phyloP scores from a whole-genome alignment of 371 early-diverging fungal species.

The Chytridiales sp. region DNA sequence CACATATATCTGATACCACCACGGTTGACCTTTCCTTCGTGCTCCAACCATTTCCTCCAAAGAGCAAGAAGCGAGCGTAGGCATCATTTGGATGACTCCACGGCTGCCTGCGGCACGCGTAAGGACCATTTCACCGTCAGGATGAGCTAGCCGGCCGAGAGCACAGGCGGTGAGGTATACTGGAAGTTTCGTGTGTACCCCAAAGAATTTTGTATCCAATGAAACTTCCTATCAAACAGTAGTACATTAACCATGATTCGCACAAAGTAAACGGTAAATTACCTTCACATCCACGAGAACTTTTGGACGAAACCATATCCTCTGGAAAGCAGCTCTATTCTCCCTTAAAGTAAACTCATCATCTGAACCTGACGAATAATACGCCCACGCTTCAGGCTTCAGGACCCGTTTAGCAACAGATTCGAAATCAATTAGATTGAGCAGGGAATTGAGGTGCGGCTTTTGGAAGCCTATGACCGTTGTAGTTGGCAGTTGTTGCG shows the following conservation, averaged over 20 bases:
- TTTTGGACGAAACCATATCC: conserved; percentile 60
- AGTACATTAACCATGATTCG: too few relatives aligned
- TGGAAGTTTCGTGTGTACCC: too few relatives aligned
- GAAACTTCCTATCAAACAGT: too few relatives aligned
- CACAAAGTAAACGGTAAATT: background rate
- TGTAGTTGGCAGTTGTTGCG: too few relatives aligned
- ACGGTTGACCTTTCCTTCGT: conserved; percentile 42
- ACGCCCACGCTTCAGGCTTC: conserved; percentile 73
- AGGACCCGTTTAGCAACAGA: conserved; percentile 61
- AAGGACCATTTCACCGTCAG: conserved; percentile 71
- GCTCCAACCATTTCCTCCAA: conserved; percentile 63
- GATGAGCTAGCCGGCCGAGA: conserved; percentile 71
- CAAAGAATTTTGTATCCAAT: too few relatives aligned
- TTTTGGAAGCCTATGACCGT: conserved; percentile 35
- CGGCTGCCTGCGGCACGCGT: conserved; percentile 59
- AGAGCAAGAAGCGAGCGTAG: conserved; percentile 73
- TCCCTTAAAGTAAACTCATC: conserved; percentile 81
- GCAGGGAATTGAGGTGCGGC: conserved; percentile 62
- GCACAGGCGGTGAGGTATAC: conserved; percentile 54
- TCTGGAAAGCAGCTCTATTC: conserved; percentile 72
- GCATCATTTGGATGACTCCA: conserved; percentile 61
- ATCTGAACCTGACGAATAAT: conserved; percentile 83
- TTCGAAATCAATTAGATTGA: conserved; percentile 78
- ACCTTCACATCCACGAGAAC: conserved; percentile 48
- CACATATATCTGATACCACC: conserved; percentile 91